Evolutionary conservation across 2,329 filamentous ascomycete species (phyloP), one percentile per base, ranked within the genome.

Genomic region (Fusarium denticulatum): DNA sequence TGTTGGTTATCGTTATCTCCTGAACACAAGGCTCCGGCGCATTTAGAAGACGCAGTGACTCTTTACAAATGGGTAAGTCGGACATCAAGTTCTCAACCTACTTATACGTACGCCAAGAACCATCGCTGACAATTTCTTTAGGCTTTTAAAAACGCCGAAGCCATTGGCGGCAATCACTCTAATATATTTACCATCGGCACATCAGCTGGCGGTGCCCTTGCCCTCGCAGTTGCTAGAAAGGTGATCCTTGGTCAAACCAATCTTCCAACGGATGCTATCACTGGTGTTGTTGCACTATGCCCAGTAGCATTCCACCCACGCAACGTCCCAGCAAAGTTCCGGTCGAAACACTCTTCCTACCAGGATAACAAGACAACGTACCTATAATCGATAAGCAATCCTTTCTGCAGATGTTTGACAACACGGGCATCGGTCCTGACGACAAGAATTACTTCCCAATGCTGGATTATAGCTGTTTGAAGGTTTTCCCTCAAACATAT

Each of bases 21-120:
- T 3, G 50, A 53, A 13, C n/a, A 53, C 18, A 37, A 53, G 24
- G 34, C 50, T 22, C 34, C 50, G 4, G 20, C 24, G 5, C 50
- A 53, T 53, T 22, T 53, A 3, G 34, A 39, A 10, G 24, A 53
- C 4, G 50, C 50, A 2, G 34, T 28, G 10, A 3, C 24, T 28
- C 14, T 53, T 22, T 53, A 39, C 24, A 34, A 53, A 26, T 53
- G 50, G 50, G 24, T 39, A n/a, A 28, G 50, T 53, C 1, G 10
- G 5, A 12, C 6, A 22, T 0, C 16, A 6, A 10, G 16, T 2
- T 14, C 22, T 30, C 16, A 3, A 4, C 12, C 22, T 20, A 14
- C 11, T 13, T 1, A 7, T 3, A 10, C 4, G 9, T 16, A 6
- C n/a, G 16, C 2, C 2, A 22, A 37, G 32, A 3, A 2, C 6